Conservation (phyloP, 768 basidiomycete species). For the Amanita rimosa region DNA sequence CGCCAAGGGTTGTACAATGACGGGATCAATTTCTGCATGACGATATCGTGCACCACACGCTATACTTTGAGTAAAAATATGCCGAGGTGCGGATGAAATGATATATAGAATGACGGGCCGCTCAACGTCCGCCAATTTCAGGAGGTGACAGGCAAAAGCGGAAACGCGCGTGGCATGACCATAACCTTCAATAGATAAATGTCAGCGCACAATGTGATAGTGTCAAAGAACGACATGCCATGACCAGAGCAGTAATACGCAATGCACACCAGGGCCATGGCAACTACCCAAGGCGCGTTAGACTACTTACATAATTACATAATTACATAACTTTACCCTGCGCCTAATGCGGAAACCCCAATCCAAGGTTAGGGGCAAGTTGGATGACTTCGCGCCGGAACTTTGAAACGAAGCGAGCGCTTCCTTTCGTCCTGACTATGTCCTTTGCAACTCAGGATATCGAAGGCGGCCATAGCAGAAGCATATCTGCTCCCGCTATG, state of each 20-base stretch:
- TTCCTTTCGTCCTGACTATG: background rate
- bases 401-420: background rate
- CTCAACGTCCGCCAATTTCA: slow-evolving; percentile 26
- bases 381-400: background rate
- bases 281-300: background rate
- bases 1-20: slow-evolving; percentile 75
- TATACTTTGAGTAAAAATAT: slow-evolving; percentile 58
- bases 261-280: slow-evolving; percentile 24
- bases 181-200: slow-evolving; percentile 36
- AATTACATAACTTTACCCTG: too few species aligned
- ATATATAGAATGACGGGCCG: slow-evolving; percentile 42
- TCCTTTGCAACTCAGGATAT: background rate
- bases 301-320: too few species aligned
- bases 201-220: background rate
- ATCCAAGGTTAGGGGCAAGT: slow-evolving; percentile 8
- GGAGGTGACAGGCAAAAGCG: slow-evolving; percentile 53
- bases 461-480: background rate
- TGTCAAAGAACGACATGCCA: slow-evolving; percentile 27
- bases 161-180: slow-evolving; percentile 81
- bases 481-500: slow-evolving; percentile 1
- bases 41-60: slow-evolving; percentile 55
- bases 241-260: slow-evolving; percentile 74
- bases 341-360: slow-evolving; percentile 6
- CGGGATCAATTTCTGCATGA: slow-evolving; percentile 65
- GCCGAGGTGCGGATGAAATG: slow-evolving; percentile 63